phyloP scores from a whole-genome alignment of 192 early-diverging fungal genomes.

The Linnemannia zychae region DNA sequence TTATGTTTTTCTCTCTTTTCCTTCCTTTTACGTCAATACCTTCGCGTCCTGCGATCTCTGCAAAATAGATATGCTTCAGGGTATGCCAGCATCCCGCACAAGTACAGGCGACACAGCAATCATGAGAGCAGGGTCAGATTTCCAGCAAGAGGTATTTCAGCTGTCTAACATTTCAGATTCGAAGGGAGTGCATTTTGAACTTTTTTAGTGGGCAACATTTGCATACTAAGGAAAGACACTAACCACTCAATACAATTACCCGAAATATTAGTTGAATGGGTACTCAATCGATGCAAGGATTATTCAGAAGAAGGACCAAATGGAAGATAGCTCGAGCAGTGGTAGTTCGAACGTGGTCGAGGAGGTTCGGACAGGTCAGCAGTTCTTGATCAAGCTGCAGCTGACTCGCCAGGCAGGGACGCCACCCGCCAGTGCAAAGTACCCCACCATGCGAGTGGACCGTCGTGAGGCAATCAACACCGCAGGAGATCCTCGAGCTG shows the following conservation, averaged over 20 bases:
- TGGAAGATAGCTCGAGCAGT: constrained; percentile 22
- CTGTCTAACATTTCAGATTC: not conserved
- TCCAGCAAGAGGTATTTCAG: not conserved
- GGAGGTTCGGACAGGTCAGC: constrained; percentile 49
- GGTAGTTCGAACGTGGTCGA: constrained; percentile 26
- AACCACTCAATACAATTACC: not conserved
- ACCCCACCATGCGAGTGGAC: constrained; percentile 50
- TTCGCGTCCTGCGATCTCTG: too few species aligned
- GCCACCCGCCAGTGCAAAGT: not conserved
- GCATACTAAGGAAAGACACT: not conserved
- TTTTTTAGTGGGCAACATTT: not conserved
- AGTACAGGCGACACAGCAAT: not conserved
- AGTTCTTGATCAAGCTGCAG: constrained; percentile 47
- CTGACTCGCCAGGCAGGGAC: constrained; percentile 14
- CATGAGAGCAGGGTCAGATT: not conserved
- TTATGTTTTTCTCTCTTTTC: too few species aligned
- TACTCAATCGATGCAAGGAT: constrained; percentile 46
- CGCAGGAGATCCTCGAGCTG: constrained; percentile 43
- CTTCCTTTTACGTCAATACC: not conserved
- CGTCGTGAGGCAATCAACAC: constrained; percentile 52
- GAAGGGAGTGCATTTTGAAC: not conserved
- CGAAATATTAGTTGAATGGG: not conserved
- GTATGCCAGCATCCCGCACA: not conserved
- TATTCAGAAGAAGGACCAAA: constrained; percentile 56
- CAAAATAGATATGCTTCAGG: not conserved